Base-by-base conservation (phyloP, 106 monocot genomes). In the Narthecium ossifragum region DNA sequence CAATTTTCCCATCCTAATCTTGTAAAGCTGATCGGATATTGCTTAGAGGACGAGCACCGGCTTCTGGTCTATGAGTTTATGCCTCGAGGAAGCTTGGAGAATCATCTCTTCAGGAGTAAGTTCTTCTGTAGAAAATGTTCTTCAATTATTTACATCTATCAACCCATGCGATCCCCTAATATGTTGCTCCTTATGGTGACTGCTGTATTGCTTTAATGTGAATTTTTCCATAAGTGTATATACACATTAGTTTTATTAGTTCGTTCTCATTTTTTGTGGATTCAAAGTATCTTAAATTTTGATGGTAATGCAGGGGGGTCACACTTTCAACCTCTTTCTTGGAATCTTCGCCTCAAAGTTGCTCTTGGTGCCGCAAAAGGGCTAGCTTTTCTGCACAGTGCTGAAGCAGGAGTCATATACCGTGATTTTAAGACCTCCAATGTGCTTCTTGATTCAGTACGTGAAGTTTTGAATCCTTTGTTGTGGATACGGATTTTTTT, bases 81-180 rank as follows among this genome's bases (percentile, higher is more conserved):
- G 90, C 80, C 85, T 34, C 73, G 89, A 41, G 93, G 93, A 43
- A 90, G 80, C 71, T 72, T 94, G 59, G 94, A 94, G 62, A 94
- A 90, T 56, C 94, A 94, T 84, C 86, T 94, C 14, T 94, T 94
- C 52, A 85, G 86, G 58, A 90, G 94, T 94, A 77, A 69, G 83
- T 77, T 46, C 11, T 56, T 29, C 18, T 43, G 43, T 13, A 3
- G 2, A 43, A 17, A 7, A 43, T 43, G 43, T 17, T 43, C 18
- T 43, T 5, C 11, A 37, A 6, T 37, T 6, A 11, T 5, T 11
- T 37, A 37, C 7, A 37, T 6, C 11, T 43, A 7, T 43, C 43
- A n/a, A n/a, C n/a, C n/a, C n/a, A n/a, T n/a, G n/a, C n/a, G n/a
- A n/a, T n/a, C n/a, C n/a, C n/a, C n/a, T n/a, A n/a, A n/a, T n/a